These are phyloP conservation scores for Penicillium decumbens DNA, from an alignment of 2,329 filamentous ascomycete genomes.

Conservation along the genomic window DNA sequence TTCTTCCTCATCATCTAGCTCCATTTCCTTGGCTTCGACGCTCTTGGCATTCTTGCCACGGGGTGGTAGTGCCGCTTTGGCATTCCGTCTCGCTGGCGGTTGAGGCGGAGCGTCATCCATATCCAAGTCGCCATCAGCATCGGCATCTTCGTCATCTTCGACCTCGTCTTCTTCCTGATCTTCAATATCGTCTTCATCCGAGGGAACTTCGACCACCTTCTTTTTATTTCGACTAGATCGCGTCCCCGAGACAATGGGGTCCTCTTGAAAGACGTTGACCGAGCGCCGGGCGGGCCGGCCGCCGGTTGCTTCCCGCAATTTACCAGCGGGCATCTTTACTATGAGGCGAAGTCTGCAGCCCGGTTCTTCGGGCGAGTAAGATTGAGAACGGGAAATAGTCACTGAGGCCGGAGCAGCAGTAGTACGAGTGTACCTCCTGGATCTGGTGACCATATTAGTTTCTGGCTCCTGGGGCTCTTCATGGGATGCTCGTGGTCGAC, in stretches of 20 bases:
- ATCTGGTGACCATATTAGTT: constrained; percentile 37
- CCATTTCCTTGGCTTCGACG: constrained; percentile 47
- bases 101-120: constrained; percentile 47
- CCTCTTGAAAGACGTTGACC: constrained; percentile 45
- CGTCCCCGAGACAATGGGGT: constrained; percentile 44
- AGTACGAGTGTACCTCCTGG: constrained; percentile 35
- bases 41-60: constrained; percentile 39
- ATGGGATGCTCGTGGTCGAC: constrained; percentile 33
- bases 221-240: constrained; percentile 45
- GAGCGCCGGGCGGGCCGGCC: constrained; percentile 29
- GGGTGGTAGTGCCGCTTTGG: constrained; percentile 36
- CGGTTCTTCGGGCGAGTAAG: constrained; percentile 33
- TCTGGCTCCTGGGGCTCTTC: constrained; percentile 27
- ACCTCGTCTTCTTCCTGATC: constrained; percentile 42
- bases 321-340: constrained; percentile 49
- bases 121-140: constrained; percentile 35
- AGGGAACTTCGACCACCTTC: constrained; percentile 43
- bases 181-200: constrained; percentile 48
- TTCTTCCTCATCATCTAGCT: constrained; percentile 34
- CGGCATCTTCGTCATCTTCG: constrained; percentile 40
- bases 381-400: constrained; percentile 36
- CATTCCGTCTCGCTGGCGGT: constrained; percentile 35
- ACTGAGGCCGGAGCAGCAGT: constrained; percentile 30
- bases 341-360: constrained; percentile 45
- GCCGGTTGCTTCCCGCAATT: constrained; percentile 46